Evolutionary conservation across 306 rosid genomes (phyloP).

Genomic region (Pterocarpus santalinus): DNA sequence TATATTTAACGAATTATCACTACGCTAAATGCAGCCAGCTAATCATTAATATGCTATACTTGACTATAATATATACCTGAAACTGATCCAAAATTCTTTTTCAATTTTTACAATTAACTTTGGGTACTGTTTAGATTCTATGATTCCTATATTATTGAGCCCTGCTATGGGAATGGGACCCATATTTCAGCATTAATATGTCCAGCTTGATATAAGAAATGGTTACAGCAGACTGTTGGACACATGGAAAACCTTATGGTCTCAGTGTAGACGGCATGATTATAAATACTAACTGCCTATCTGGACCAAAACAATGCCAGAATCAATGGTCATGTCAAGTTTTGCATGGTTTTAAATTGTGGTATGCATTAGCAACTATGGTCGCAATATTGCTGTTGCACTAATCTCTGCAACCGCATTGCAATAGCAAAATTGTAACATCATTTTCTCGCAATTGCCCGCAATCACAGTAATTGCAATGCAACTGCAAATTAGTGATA

Average conservation of each 20-base stretch:
- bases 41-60: neutral
- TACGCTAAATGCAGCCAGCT: neutral
- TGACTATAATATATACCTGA: neutral
- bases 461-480: no score
- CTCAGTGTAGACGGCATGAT: no score
- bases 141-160: neutral
- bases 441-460: no score
- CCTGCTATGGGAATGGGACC: neutral
- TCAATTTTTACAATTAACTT: neutral
- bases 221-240: neutral
- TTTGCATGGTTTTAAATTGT: neutral
- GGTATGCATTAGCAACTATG: no score
- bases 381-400: no score
- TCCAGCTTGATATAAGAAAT: neutral
- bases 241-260: neutral
- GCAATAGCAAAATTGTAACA: no score
- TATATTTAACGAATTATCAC: no score
- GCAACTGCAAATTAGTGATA: no score
- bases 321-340: neutral
- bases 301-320: neutral
- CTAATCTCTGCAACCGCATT: no score
- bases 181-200: neutral
- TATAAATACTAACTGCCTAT: conserved; percentile 1
- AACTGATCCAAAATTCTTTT: neutral
- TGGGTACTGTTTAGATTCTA: neutral